phyloP scores from a whole-genome alignment of 1,139 yeast genomes.

The Sugiyamaella paludigena region DNA sequence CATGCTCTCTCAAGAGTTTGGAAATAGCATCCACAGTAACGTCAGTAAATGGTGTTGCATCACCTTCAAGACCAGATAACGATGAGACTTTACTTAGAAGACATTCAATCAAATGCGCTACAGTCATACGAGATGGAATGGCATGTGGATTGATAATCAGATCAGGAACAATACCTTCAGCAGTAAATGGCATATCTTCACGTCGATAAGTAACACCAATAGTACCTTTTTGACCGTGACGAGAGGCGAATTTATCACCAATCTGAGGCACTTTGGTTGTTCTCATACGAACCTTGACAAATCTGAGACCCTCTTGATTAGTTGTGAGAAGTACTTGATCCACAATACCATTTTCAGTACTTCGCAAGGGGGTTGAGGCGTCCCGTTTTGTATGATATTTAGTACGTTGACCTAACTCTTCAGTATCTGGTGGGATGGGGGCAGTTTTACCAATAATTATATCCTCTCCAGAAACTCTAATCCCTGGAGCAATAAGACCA shows the following conservation, averaged over 20 bases:
- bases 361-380: conserved; percentile 95
- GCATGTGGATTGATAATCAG: conserved; percentile 98
- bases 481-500: conserved; percentile 97
- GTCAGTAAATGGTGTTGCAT: conserved; percentile 97
- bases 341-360: conserved; percentile 97
- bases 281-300: conserved; percentile 97
- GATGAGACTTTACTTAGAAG: conserved; percentile 92
- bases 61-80: conserved; percentile 95
- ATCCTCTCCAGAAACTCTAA: conserved; percentile 97
- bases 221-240: conserved; percentile 99
- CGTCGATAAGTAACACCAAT: conserved; percentile 98
- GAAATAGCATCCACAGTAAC: conserved; percentile 97
- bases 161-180: conserved; percentile 96
- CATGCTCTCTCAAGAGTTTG: conserved; percentile 85
- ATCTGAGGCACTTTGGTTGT: conserved; percentile 97
- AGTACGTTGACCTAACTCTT: conserved; percentile 97
- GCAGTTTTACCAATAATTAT: conserved; percentile 98
- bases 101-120: conserved; percentile 98
- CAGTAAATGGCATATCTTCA: conserved; percentile 98
- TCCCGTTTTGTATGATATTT: conserved; percentile 97
- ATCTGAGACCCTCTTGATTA: conserved; percentile 95
- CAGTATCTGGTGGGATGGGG: conserved; percentile 97
- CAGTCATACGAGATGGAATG: conserved; percentile 99
- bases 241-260: conserved; percentile 98
- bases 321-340: conserved; percentile 96